Evolutionary conservation across 305 asterid genomes (phyloP), one percentile per base, ranked within the genome.

Genomic region (Andrographis paniculata): DNA sequence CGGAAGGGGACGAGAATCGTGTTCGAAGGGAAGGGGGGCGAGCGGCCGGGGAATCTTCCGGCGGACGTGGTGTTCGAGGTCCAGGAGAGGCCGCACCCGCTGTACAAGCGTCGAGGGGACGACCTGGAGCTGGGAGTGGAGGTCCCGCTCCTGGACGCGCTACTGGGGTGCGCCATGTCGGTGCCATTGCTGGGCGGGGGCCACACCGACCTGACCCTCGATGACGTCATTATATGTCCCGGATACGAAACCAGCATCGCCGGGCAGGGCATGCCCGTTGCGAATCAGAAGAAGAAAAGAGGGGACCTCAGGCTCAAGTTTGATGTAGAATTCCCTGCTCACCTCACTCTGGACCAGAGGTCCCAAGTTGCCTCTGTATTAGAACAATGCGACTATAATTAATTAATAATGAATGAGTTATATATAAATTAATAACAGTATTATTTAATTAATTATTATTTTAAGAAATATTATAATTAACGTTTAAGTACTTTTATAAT

Each of bases 21-120:
- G 42, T 92, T 87, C 27, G 97, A 87, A 79, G 87, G 91, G 23
- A 92, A 83, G 48, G 99, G 96, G 52, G 96, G 87, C 28, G 95
- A 87, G 72, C 81, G 72, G 48, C 84, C 94, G 2, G 96, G 99
- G 36, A 66, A 70, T 44, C 74, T 74, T 44, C 88, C 96, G 15
- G 98, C 94, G 14, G 99, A 92, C 66, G 65, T 92, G 56, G 66
- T 81, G 17, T 84, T 84, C 18, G 60, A 70, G 39, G 71, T 92
- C 43, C 93, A 87, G 15, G 99, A 92, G 70, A 92, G 69, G 61
- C 59, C 52, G 19, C 99, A 92, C 48, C 74, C 76, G 0, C 10
- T 92, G 9, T 92, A 66, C 62, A 68, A 77, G 67, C 63, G 94
- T 52, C 75, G 62, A 44, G 93, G 89, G 1, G 78, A 84, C 15